Conservation (phyloP, 495 filamentous ascomycete genomes). For the Podospora appendiculata region DNA sequence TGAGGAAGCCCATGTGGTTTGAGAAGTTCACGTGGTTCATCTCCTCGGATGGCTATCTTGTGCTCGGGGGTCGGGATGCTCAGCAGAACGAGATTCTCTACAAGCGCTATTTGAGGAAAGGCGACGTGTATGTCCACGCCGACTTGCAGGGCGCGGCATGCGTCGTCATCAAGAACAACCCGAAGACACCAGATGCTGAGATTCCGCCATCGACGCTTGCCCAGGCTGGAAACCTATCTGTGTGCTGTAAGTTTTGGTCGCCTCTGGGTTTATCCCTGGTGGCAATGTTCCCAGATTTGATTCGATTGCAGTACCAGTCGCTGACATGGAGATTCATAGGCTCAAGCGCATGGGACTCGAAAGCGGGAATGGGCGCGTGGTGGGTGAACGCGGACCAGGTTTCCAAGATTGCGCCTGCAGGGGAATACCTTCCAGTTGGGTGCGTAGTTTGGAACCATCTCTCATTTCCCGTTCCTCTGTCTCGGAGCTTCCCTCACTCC, state of each 20-base stretch:
- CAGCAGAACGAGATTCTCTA: conserved; percentile 92
- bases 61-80: conserved; percentile 76
- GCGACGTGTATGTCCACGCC: conserved; percentile 87
- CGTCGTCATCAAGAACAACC: conserved; percentile 79
- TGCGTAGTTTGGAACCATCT: not conserved
- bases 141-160: conserved; percentile 78
- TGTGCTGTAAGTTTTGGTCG: conserved; percentile 45
- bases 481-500: not conserved
- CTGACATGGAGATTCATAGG: not conserved
- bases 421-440: conserved; percentile 72
- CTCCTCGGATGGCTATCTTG: conserved; percentile 90
- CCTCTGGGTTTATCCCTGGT: not conserved
- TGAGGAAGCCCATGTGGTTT: conserved; percentile 83
- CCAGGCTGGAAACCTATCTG: conserved; percentile 78
- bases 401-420: conserved; percentile 66
- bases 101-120: conserved; percentile 71
- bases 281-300: not conserved
- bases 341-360: conserved; percentile 89
- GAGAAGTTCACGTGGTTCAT: conserved; percentile 95
- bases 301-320: not conserved
- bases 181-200: conserved; percentile 64
- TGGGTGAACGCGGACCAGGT: conserved; percentile 88
- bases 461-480: not conserved
- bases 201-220: conserved; percentile 87
- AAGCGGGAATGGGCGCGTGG: conserved; percentile 89